Evolutionary conservation across 2,329 filamentous ascomycete genomes (phyloP).

Genomic region (Colletotrichum euphorbiae): DNA sequence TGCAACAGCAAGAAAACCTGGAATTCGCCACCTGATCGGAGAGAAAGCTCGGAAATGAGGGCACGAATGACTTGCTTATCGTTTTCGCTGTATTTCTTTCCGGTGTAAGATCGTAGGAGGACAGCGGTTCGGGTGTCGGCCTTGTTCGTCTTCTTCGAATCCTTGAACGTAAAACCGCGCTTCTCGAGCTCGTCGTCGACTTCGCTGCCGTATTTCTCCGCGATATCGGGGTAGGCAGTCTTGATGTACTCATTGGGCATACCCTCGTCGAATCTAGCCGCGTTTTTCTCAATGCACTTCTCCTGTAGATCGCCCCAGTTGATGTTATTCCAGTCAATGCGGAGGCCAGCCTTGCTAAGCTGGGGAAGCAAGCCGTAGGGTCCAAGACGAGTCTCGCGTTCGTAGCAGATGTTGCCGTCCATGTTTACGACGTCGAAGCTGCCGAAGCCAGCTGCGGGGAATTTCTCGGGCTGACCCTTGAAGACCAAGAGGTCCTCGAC

Average conservation of each 20-base stretch:
- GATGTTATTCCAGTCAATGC: slow-evolving; percentile 71
- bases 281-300: slow-evolving; percentile 73
- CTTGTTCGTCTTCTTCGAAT: slow-evolving; percentile 17
- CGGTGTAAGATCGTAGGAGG: slow-evolving; percentile 80
- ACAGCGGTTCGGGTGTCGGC: slow-evolving; percentile 71
- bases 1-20: slow-evolving; percentile 84
- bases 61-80: slow-evolving; percentile 83
- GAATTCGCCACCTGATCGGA: slow-evolving; percentile 84
- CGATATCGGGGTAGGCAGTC: slow-evolving; percentile 47
- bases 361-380: slow-evolving; percentile 69
- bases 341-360: slow-evolving; percentile 57
- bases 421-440: slow-evolving; percentile 70
- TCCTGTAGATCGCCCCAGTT: slow-evolving; percentile 79
- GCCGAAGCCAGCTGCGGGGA: slow-evolving; percentile 72
- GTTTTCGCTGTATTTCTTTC: slow-evolving; percentile 81
- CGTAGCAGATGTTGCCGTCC: slow-evolving; percentile 73
- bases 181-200: slow-evolving; percentile 20
- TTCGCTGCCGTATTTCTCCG: slow-evolving; percentile 28
- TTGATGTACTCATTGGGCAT: slow-evolving; percentile 57
- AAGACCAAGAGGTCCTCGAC: slow-evolving; percentile 74
- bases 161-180: slow-evolving; percentile 21
- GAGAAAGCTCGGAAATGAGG: slow-evolving; percentile 79
- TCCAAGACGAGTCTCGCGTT: slow-evolving; percentile 76
- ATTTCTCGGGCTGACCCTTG: slow-evolving; percentile 68
- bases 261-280: slow-evolving; percentile 67